These are phyloP conservation scores for Pseudogymnoascus sp. DNA, from an alignment of 2,329 filamentous ascomycete genomes.

Conservation along the genomic window DNA sequence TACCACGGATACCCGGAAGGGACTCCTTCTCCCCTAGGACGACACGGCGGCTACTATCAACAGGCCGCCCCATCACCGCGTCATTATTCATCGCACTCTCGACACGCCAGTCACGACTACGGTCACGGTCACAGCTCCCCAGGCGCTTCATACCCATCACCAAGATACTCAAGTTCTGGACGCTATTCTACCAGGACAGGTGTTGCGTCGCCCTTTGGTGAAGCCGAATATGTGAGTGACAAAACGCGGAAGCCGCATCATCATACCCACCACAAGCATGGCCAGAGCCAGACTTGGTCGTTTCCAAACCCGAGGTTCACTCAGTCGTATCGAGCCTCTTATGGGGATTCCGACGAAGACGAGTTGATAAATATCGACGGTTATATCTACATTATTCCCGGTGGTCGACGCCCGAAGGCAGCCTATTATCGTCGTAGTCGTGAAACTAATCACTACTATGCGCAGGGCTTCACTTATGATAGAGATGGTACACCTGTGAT, in stretches of 20 bases:
- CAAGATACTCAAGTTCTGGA: conserved; percentile 30
- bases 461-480: conserved; percentile 25
- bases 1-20: conserved; percentile 27
- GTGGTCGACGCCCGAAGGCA: conserved; percentile 24
- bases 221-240: conserved; percentile 33
- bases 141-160: conserved; percentile 25
- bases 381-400: conserved; percentile 24
- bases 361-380: conserved; percentile 21
- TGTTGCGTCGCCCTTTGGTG: conserved; percentile 13
- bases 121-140: conserved; percentile 22
- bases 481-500: conserved; percentile 23
- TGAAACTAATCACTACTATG: conserved; percentile 30
- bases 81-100: conserved; percentile 20
- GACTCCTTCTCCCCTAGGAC: conserved; percentile 27
- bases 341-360: conserved; percentile 32
- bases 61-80: conserved; percentile 23
- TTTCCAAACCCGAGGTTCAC: conserved; percentile 23
- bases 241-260: conserved; percentile 18
- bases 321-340: conserved; percentile 30
- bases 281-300: conserved; percentile 9
- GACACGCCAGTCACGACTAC: conserved; percentile 28
- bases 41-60: conserved; percentile 25
- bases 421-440: conserved; percentile 29
- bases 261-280: conserved; percentile 27
- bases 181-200: conserved; percentile 27